Base-by-base conservation (phyloP, 345 rosid genomes). In the Iberis pinnata region DNA sequence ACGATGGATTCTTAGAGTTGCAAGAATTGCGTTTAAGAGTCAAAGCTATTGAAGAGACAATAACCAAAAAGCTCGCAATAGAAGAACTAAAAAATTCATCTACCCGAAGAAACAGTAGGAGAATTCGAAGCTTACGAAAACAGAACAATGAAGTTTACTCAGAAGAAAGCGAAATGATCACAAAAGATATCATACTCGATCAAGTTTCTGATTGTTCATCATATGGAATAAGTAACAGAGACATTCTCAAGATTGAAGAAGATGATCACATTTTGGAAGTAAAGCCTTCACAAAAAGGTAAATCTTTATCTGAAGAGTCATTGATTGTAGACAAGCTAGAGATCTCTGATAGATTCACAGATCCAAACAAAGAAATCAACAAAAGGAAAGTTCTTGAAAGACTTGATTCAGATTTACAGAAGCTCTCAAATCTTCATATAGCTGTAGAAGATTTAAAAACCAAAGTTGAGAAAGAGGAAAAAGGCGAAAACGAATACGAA, bases 101-200 rank as follows among this genome's bases (percentile, higher is more conserved):
- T 64, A 48, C 43, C 39, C 71, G 77, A 63, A 69, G 72, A 53
- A 63, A 49, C 32, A 64, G 63, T 43, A 68, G 56, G 29, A 60
- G 70, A 60, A 73, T 40, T 54, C 67, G 61, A 60, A 71, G 57
- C 48, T 14, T 41, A 14, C 77, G 72, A 74, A 82, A 70, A 63
- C 72, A 47, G 52, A 59, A 65, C 51, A 61, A 53, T 13, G 84
- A 83, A 55, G 75, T 70, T 49, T 63, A 54, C 39, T 69, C 80
- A 61, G 83, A 63, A 41, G 79, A 74, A 51, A 73, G 53, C 18
- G 89, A 73, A 46, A 77, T 81, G 65, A 72, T 83, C 79, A 81
- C 97, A 2, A 93, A 93, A 74, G 99, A 93, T 68, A 88, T 88
- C 48, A 69, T 93, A 64, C 96, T 93, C 2, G 99, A 93, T 71